Percentiles rank a stretch among this genome's conserved stretches.
Evolutionary conservation across 1,284 basidiomycete species (phyloP).

Genomic region (Ustilago lituana): DNA sequence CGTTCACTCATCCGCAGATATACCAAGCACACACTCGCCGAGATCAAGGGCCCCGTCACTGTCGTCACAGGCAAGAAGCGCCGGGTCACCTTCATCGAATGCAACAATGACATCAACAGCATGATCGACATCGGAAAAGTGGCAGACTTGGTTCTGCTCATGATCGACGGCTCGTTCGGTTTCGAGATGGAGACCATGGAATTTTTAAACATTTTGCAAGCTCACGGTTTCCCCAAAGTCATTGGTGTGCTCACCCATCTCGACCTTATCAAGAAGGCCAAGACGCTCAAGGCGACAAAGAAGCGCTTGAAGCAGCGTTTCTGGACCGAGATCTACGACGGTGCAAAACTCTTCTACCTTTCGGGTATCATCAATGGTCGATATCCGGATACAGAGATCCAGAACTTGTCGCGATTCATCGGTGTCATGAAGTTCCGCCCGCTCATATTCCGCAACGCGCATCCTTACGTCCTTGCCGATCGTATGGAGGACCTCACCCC

Average conservation of each 20-base stretch:
- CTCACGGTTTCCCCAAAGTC: slow-evolving; percentile 98
- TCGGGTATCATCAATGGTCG: slow-evolving; percentile 97
- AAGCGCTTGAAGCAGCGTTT: slow-evolving; percentile 98
- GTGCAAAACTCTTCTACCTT: slow-evolving; percentile 97
- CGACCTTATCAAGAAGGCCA: slow-evolving; percentile 93
- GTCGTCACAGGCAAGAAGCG: slow-evolving; percentile 91
- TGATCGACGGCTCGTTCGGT: slow-evolving; percentile 97
- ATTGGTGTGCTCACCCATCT: slow-evolving; percentile 95
- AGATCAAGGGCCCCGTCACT: slow-evolving; percentile 92
- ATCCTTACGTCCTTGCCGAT: slow-evolving; percentile 96
- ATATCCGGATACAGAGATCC: slow-evolving; percentile 95
- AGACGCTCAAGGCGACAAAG: slow-evolving; percentile 88
- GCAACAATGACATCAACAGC: slow-evolving; percentile 95
- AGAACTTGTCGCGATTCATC: slow-evolving; percentile 91
- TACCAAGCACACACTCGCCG: slow-evolving; percentile 90
- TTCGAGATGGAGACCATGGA: slow-evolving; percentile 99
- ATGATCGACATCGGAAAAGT: slow-evolving; percentile 99
- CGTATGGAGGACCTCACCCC: slow-evolving; percentile 94
- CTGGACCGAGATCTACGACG: slow-evolving; percentile 99
- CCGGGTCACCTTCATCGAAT: slow-evolving; percentile 93
- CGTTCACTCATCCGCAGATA: slow-evolving; percentile 90
- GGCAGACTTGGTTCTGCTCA: slow-evolving; percentile 91
- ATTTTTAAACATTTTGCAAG: slow-evolving; percentile 94
- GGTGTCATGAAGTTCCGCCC: slow-evolving; percentile 99
- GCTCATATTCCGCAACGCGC: slow-evolving; percentile 91